Evolutionary conservation across 2,329 filamentous ascomycete genomes (phyloP), one percentile per base, ranked within the genome.

Genomic region (Diaporthe nobilis): DNA sequence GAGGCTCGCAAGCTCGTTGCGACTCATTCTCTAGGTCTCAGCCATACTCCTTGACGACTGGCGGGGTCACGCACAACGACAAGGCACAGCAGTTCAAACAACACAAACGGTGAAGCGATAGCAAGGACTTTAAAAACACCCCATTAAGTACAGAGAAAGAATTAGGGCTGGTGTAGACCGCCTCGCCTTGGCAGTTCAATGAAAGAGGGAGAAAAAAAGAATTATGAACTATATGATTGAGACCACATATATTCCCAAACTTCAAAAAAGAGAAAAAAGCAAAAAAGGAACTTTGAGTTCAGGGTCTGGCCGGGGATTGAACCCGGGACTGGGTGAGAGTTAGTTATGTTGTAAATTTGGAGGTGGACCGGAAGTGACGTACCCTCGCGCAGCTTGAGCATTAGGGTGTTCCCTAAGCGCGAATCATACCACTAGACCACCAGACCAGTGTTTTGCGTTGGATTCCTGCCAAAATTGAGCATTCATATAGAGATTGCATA

Each of bases 401-500:
- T 57, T 47, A 71, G 53, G 31, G 68, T 71, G 44, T 2, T 3
- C 68, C 68, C 68, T 71, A 71, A 71, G 68, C 68, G 68, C 68
- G 68, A 71, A 71, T 71, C 68, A 71, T 71, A 71, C 68, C 68
- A 71, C 68, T 71, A 71, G 68, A 71, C 68, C 68, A 71, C 68
- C 68, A 71, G 68, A 71, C 68, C 68, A 42, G 39, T 20, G 28
- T 47, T 15, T 13, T 34, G 37, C 17, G 53, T 47, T 71, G 37
- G 22, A 39, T 47, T 17, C 5, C 1, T 1, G 37, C 10, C 1
- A 12, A 63, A 63, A 25, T 28, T 15, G 9, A 1, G 34, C 0
- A 10, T 28, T 2, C n/a, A 70, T 70, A 39, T 9, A 3, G 9
- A 5, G 5, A 42, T 1, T 0, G 1, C 7, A 25, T 1, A n/a